phyloP scores from a whole-genome alignment of 768 basidiomycete genomes.

The Kwoniella shandongensis region DNA sequence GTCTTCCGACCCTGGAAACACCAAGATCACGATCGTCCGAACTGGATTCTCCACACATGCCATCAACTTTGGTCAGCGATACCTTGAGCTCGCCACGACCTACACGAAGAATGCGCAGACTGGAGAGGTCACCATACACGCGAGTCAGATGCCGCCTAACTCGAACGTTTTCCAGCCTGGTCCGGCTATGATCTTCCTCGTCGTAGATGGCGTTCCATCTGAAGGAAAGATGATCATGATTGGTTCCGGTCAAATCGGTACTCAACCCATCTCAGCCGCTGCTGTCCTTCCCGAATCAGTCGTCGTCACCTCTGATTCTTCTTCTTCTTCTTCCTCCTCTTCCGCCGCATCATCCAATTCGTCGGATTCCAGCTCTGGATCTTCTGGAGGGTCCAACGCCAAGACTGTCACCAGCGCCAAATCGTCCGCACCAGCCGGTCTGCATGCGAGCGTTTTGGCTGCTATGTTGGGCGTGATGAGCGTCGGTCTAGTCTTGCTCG shows the following conservation, averaged over 20 bases:
- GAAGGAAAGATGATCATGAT: constrained; percentile 42
- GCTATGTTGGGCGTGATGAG: too few relatives aligned
- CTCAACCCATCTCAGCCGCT: constrained; percentile 33
- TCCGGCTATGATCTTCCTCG: constrained; percentile 49
- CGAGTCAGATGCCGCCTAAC: constrained; percentile 77
- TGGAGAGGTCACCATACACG: constrained; percentile 78
- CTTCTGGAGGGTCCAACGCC: constrained; percentile 1
- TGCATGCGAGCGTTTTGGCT: not conserved
- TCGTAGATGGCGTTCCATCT: constrained; percentile 49
- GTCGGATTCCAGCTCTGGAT: not conserved
- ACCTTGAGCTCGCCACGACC: constrained; percentile 77
- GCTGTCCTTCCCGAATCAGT: constrained; percentile 30
- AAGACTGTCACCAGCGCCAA: constrained; percentile 11
- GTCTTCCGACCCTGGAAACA: constrained; percentile 67
- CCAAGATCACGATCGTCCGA: constrained; percentile 69
- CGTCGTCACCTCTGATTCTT: constrained; percentile 24
- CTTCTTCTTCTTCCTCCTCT: not conserved
- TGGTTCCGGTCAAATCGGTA: constrained; percentile 40
- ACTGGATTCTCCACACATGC: constrained; percentile 61
- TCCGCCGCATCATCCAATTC: constrained; percentile 14
- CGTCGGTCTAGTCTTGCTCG: too few relatives aligned
- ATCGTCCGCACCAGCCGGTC: constrained; percentile 15
- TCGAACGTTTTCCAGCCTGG: constrained; percentile 62
- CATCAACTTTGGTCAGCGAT: constrained; percentile 70
- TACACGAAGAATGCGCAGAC: constrained; percentile 70